phyloP scores from a whole-genome alignment of 768 basidiomycete species.

The Coprinopsis sp. region DNA sequence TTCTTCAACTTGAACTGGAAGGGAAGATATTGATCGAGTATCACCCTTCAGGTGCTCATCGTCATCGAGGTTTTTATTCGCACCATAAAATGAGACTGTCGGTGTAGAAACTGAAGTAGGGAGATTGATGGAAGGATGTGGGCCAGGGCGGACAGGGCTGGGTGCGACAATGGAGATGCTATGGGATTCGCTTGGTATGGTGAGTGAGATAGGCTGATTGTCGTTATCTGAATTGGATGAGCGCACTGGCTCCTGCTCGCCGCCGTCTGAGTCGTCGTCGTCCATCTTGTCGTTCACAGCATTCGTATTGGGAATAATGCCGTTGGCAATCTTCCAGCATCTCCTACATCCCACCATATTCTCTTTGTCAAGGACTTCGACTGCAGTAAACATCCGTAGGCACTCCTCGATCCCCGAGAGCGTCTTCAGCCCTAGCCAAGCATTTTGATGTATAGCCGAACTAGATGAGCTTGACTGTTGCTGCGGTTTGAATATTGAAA shows the following conservation, averaged over 20 bases:
- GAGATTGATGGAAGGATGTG: not conserved
- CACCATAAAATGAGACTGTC: not conserved
- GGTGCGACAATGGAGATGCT: not conserved
- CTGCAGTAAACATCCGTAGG: slow-evolving; percentile 81
- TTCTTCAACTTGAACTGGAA: not conserved
- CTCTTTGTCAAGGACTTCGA: slow-evolving; percentile 91
- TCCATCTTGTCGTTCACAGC: not conserved
- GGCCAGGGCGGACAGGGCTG: not conserved
- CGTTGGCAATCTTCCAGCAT: slow-evolving; percentile 88
- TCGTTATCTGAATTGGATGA: not conserved
- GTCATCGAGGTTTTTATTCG: not conserved
- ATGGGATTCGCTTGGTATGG: not conserved
- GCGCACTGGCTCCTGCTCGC: not conserved
- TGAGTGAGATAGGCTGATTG: not conserved
- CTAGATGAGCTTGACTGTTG: slow-evolving; percentile 23
- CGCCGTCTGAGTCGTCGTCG: not conserved
- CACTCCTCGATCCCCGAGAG: slow-evolving; percentile 72
- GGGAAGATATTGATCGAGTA: not conserved
- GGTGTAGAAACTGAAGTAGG: not conserved
- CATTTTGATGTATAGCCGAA: not conserved
- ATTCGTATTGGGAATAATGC: not conserved
- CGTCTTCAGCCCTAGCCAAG: slow-evolving; percentile 39
- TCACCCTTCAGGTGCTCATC: not conserved
- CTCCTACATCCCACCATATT: slow-evolving; percentile 91
- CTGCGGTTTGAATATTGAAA: slow-evolving; percentile 33